phyloP scores from a whole-genome alignment of 2,329 filamentous ascomycete species.

The Gnomoniopsis smithogilvyi region DNA sequence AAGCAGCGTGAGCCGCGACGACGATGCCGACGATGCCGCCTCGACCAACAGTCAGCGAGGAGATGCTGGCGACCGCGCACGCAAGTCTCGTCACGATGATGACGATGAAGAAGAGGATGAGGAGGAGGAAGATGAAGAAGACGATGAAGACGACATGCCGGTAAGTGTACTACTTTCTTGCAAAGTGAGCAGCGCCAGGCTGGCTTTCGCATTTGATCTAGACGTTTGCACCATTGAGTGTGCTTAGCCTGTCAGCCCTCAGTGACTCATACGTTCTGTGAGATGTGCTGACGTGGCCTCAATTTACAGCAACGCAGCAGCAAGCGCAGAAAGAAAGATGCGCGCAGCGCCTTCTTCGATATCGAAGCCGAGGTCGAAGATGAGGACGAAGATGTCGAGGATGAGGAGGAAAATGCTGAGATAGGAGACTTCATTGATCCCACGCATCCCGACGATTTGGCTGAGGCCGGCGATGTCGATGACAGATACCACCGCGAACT shows the following conservation, averaged over 20 bases:
- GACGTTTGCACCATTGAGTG: not conserved
- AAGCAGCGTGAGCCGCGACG: constrained; percentile 21
- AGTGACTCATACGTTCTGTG: not conserved
- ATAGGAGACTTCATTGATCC: constrained; percentile 84
- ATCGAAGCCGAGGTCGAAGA: constrained; percentile 98
- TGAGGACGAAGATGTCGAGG: constrained; percentile 82
- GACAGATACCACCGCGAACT: constrained; percentile 92
- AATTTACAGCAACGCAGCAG: constrained; percentile 59
- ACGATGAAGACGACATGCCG: constrained; percentile 24
- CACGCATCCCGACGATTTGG: constrained; percentile 85
- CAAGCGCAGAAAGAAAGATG: constrained; percentile 72
- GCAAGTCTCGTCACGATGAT: constrained; percentile 24
- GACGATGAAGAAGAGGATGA: constrained; percentile 45
- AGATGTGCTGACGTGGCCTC: not conserved
- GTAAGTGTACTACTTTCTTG: constrained; percentile 1
- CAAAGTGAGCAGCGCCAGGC: not conserved
- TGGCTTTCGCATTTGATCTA: not conserved
- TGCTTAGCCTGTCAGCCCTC: not conserved
- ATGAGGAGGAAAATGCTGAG: constrained; percentile 83
- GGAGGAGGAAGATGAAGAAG: constrained; percentile 38
- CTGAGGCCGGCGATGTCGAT: constrained; percentile 73
- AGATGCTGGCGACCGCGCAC: constrained; percentile 21
- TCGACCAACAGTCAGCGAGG: constrained; percentile 11
- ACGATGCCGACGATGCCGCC: constrained; percentile 24
- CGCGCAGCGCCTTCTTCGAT: constrained; percentile 87